These are phyloP conservation scores for Mycena vulgaris DNA, from an alignment of 768 basidiomycete genomes.

Conservation along the genomic window DNA sequence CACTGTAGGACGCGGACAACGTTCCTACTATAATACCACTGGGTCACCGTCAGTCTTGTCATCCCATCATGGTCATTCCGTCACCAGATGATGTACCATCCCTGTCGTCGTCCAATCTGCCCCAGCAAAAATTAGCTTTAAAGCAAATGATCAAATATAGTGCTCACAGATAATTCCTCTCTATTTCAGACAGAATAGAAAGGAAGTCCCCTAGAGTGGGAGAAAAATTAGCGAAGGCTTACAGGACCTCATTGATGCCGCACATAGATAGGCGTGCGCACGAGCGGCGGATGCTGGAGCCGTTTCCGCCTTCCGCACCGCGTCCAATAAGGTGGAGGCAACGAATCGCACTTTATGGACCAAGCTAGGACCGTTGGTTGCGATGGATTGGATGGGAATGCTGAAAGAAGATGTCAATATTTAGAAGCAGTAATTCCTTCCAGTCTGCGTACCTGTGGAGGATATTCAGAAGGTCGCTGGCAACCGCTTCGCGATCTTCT, in stretches of 20 bases:
- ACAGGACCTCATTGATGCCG: conserved; percentile 45
- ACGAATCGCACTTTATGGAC: conserved; percentile 96
- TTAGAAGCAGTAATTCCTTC: conserved; percentile 19
- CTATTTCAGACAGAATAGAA: conserved; percentile 92
- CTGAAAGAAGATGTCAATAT: conserved; percentile 53
- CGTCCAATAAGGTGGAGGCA: conserved; percentile 90
- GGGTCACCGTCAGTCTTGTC: conserved; percentile 2
- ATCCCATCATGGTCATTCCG: conserved; percentile 34
- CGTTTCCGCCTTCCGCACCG: conserved; percentile 85
- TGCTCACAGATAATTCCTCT: conserved; percentile 87
- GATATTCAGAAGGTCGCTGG: conserved; percentile 88
- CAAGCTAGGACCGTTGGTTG: conserved; percentile 88
- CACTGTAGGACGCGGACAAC: conserved; percentile 11
- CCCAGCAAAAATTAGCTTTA: conserved; percentile 28
- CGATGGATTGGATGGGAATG: conserved; percentile 95
- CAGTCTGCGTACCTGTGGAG: conserved; percentile 74
- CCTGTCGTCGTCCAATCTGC: conserved; percentile 78
- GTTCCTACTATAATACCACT: conserved; percentile 24
- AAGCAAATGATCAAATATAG: conserved; percentile 19
- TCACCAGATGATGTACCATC: conserved; percentile 72
- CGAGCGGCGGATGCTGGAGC: conserved; percentile 86
- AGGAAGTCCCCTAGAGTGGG: conserved; percentile 85
- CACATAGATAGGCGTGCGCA: conserved; percentile 90
- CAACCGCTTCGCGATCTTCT: conserved; percentile 86
- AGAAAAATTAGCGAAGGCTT: background rate